Conservation (phyloP, 2,329 filamentous ascomycete species). For the Fusarium devonianum region DNA sequence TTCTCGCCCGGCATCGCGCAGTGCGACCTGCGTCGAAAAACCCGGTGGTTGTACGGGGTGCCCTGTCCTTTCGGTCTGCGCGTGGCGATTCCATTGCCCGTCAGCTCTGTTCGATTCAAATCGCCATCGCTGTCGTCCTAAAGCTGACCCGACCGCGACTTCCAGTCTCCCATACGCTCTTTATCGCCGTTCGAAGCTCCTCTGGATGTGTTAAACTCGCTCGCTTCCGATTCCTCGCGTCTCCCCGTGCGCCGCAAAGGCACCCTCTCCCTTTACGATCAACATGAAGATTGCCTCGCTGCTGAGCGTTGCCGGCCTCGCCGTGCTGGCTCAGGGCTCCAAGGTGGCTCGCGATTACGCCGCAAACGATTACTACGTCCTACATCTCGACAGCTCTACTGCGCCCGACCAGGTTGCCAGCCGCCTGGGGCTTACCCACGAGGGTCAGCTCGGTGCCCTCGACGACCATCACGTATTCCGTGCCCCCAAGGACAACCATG, state of each 20-base stretch:
- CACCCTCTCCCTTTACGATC: constrained; percentile 11
- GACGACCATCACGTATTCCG: constrained; percentile 86
- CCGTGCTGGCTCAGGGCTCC: constrained; percentile 56
- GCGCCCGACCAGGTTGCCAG: constrained; percentile 74
- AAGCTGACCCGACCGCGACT: constrained; percentile 10
- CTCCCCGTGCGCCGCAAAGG: constrained; percentile 32
- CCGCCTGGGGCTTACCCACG: constrained; percentile 77
- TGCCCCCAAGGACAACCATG: constrained; percentile 66
- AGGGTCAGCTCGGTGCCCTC: constrained; percentile 81
- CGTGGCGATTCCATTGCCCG: constrained; percentile 23
- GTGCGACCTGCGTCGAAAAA: constrained; percentile 22
- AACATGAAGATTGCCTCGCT: constrained; percentile 61
- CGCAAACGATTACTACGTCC: constrained; percentile 88
- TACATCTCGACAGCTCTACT: constrained; percentile 75
- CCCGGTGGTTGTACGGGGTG: constrained; percentile 11
- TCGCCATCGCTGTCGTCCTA: background rate
- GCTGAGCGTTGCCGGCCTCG: constrained; percentile 61
- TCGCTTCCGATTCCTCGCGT: constrained; percentile 21
- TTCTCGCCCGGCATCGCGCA: constrained; percentile 10
- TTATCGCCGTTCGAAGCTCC: constrained; percentile 11
- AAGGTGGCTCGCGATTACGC: constrained; percentile 74
- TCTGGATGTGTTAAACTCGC: constrained; percentile 38
- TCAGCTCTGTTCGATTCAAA: constrained; percentile 8
- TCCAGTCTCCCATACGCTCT: constrained; percentile 13
- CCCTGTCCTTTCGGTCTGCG: constrained; percentile 8